These are phyloP conservation scores for Russula earlei DNA, from an alignment of 768 basidiomycete genomes.

Conservation along the genomic window DNA sequence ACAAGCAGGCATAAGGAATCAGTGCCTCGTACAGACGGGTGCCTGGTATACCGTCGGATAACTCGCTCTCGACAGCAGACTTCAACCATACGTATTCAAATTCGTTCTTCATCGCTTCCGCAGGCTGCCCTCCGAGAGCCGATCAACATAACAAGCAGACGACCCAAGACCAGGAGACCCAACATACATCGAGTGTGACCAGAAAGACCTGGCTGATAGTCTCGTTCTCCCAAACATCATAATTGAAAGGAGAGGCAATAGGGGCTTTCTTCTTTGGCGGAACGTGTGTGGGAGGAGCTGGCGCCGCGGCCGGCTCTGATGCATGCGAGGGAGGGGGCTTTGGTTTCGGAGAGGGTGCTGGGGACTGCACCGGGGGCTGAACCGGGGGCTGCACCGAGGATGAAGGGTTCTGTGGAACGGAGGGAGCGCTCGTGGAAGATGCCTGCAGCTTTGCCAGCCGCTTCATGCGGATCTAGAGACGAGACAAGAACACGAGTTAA, in stretches of 20 bases:
- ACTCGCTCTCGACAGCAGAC: constrained; percentile 15
- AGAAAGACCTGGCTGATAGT: constrained; percentile 59
- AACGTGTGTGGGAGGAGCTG: constrained; percentile 24
- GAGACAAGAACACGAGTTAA: not conserved
- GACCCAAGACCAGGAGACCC: not conserved
- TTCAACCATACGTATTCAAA: constrained; percentile 19
- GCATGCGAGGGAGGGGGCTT: constrained; percentile 21
- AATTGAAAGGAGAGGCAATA: constrained; percentile 37
- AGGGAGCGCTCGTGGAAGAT: constrained; percentile 23
- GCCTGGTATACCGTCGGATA: not conserved
- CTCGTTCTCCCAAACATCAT: constrained; percentile 64
- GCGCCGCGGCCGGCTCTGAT: constrained; percentile 25
- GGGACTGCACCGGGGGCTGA: constrained; percentile 27
- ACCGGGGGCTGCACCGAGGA: constrained; percentile 25
- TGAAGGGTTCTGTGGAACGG: constrained; percentile 31
- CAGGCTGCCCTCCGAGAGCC: constrained; percentile 11
- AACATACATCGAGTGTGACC: constrained; percentile 69
- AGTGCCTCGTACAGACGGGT: not conserved
- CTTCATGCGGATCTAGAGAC: constrained; percentile 88
- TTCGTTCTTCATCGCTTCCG: constrained; percentile 12
- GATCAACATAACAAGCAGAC: not conserved
- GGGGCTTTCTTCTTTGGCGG: constrained; percentile 42
- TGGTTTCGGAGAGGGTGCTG: constrained; percentile 28
- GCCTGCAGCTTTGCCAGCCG: constrained; percentile 77
- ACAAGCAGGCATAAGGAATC: not conserved